A percentile compares a stretch with the other conserved stretches of the same genome.
Evolutionary conservation across 2,329 filamentous ascomycete genomes (phyloP).

Genomic region (Aspergillus fumigatus): DNA sequence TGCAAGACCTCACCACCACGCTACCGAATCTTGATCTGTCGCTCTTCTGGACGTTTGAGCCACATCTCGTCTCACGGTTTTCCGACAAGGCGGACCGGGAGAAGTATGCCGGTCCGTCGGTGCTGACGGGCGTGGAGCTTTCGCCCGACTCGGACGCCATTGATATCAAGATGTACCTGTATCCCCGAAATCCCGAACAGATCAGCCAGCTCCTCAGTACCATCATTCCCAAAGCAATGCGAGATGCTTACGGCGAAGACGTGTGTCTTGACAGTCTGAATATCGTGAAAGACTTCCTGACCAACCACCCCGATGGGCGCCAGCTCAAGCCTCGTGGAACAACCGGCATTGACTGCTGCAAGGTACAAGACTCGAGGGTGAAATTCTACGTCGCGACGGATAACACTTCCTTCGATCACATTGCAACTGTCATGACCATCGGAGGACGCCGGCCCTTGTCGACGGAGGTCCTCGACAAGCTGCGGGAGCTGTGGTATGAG

Average conservation of each 20-base stretch:
- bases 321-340: background rate
- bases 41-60: conserved; percentile 1
- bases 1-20: background rate
- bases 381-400: conserved; percentile 2
- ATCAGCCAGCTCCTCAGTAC: background rate
- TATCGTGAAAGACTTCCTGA: background rate
- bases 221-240: conserved; percentile 2
- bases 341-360: conserved; percentile 5
- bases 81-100: background rate
- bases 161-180: conserved; percentile 1
- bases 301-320: background rate
- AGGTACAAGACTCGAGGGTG: background rate
- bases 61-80: background rate
- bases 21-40: conserved; percentile 1
- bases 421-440: conserved; percentile 3
- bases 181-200: background rate
- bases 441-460: background rate
- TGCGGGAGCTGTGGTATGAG: conserved; percentile 4
- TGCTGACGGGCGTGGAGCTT: conserved; percentile 1
- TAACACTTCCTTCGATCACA: conserved; percentile 3
- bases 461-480: background rate
- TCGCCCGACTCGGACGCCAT: conserved; percentile 1
- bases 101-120: background rate
- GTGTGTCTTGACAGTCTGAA: conserved; percentile 3
- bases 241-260: conserved; percentile 2